A percentile compares a stretch with the other conserved stretches of the same genome.
Conservation (phyloP, 139 green algal species). For the Chlamydomonas schloesseri region DNA sequence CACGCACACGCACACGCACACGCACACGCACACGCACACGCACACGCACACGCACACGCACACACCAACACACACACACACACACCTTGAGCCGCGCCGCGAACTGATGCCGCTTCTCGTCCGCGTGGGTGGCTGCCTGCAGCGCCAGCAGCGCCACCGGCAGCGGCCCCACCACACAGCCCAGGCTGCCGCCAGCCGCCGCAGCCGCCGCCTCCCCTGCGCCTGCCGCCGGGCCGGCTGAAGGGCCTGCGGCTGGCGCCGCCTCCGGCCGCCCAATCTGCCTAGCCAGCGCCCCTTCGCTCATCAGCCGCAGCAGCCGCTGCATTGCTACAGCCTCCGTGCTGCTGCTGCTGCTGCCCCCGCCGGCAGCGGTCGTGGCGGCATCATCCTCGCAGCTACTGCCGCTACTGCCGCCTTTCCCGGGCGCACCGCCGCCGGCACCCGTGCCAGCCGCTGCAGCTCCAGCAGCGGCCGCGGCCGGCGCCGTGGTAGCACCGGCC, state of each 20-base stretch:
- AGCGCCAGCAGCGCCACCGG: slow-evolving; percentile 25
- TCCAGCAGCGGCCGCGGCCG: background rate
- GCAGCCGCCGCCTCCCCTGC: too few species aligned
- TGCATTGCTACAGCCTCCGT: background rate
- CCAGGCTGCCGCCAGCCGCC: too few species aligned
- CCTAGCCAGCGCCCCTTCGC: slow-evolving; percentile 27
- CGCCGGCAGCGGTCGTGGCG: too few species aligned
- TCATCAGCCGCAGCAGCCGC: slow-evolving; percentile 39
- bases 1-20: too few species aligned
- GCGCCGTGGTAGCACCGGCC: background rate
- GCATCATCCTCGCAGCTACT: too few species aligned
- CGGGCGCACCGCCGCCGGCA: too few species aligned
- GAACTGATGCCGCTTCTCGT: background rate
- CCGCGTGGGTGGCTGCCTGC: background rate
- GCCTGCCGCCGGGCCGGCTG: too few species aligned
- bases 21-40: too few species aligned
- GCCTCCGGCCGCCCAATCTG: background rate
- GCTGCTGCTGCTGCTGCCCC: background rate
- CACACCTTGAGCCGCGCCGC: slow-evolving; percentile 41
- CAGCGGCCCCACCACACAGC: background rate
- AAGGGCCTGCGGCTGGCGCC: too few species aligned
- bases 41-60: too few species aligned
- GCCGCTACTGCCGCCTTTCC: background rate
- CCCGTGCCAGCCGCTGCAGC: too few species aligned
- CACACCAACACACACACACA: background rate